Percentiles rank a stretch among this genome's conserved stretches.
These are phyloP conservation scores for Nannochloropsis oceanica DNA, from an alignment of 108 stramenopile genomes.

Conservation along the genomic window DNA sequence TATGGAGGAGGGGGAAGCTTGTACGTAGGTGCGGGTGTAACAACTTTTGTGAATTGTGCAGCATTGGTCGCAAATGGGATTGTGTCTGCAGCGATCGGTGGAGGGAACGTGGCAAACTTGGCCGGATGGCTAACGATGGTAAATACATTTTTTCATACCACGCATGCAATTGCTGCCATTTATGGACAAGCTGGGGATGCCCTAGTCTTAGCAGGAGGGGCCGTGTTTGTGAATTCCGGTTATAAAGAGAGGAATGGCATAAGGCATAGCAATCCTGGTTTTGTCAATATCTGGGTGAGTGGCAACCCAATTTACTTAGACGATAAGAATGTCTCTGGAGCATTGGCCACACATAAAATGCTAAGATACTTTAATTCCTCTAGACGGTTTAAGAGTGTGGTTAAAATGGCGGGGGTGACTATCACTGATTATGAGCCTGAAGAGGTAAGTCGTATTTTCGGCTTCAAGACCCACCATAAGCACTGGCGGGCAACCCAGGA, in stretches of 20 bases:
- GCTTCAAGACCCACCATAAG: neutral
- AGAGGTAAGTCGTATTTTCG: neutral
- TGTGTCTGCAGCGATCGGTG: neutral
- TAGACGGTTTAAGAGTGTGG: neutral
- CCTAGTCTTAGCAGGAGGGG: neutral
- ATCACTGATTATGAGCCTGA: neutral
- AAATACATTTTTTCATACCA: neutral
- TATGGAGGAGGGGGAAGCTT: neutral
- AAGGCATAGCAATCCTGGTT: too few relatives aligned
- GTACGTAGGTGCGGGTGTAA: neutral
- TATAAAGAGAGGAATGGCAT: neutral
- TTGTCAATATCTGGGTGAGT: too few relatives aligned
- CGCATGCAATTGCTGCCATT: neutral
- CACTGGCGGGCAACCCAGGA: neutral
- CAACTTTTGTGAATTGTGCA: neutral
- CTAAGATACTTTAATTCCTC: neutral
- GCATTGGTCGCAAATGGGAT: neutral
- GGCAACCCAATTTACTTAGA: too few relatives aligned
- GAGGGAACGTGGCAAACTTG: neutral
- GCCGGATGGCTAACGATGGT: neutral
- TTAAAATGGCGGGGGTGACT: neutral
- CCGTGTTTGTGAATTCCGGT: neutral
- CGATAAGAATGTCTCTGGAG: too few relatives aligned
- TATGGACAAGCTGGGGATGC: neutral
- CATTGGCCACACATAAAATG: too few relatives aligned